Percentiles rank a stretch among this genome's conserved stretches.
phyloP scores from a whole-genome alignment of 2,329 filamentous ascomycete species.

The Lizonia empirigonia region DNA sequence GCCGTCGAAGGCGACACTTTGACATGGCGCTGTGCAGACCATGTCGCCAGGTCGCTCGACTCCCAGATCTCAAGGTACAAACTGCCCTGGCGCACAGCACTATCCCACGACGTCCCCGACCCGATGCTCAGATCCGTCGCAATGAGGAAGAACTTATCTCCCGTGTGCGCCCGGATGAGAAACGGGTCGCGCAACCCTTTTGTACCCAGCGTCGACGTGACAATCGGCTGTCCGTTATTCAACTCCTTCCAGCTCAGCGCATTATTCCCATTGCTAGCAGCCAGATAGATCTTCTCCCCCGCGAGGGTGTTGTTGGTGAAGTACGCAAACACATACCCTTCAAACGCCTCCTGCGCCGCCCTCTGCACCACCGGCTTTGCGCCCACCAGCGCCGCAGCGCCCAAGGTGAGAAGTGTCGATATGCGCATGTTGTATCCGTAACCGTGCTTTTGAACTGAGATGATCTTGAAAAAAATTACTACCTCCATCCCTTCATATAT shows the following conservation, averaged over 20 bases:
- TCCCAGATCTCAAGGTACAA: conserved; percentile 62
- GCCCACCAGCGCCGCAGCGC: conserved; percentile 2
- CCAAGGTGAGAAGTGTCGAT: conserved; percentile 2
- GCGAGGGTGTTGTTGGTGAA: conserved; percentile 54
- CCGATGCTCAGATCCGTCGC: conserved; percentile 62
- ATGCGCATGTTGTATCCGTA: conserved; percentile 10
- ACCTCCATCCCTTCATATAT: conserved; percentile 8
- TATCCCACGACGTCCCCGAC: conserved; percentile 59
- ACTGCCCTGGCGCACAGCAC: conserved; percentile 56
- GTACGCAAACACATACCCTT: conserved; percentile 60
- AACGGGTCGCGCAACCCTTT: conserved; percentile 60
- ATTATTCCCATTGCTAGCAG: conserved; percentile 59
- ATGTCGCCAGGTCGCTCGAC: conserved; percentile 57
- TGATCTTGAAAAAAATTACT: neutral
- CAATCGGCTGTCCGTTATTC: conserved; percentile 55
- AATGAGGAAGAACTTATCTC: conserved; percentile 59
- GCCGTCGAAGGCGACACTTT: conserved; percentile 57
- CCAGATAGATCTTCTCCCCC: conserved; percentile 61
- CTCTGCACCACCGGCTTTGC: conserved; percentile 20
- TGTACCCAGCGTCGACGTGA: conserved; percentile 56
- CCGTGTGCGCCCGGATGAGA: conserved; percentile 58
- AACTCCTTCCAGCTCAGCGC: conserved; percentile 59
- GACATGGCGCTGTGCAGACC: conserved; percentile 58
- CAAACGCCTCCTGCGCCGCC: conserved; percentile 40
- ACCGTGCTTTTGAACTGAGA: neutral